Conservation (phyloP, 2,329 filamentous ascomycete genomes). For the Colletotrichum tanaceti region DNA sequence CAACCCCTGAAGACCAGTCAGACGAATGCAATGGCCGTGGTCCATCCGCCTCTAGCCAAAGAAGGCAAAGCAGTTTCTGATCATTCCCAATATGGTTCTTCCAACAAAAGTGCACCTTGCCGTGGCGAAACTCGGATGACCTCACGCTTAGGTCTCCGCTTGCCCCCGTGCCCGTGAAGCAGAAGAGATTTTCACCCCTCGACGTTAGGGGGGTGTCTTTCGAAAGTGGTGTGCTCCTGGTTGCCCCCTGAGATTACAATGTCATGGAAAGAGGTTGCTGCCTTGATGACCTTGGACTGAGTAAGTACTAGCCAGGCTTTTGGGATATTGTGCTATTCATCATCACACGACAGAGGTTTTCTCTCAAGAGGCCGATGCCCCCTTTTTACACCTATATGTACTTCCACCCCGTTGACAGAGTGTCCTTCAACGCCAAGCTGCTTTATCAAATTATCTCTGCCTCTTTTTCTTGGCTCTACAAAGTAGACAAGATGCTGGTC, state of each 20-base stretch:
- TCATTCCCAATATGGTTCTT: too few species aligned
- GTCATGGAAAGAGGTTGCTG: background rate
- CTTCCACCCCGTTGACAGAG: background rate
- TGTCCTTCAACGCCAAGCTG: background rate
- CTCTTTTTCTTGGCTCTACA: background rate
- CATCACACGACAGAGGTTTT: background rate
- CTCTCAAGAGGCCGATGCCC: background rate
- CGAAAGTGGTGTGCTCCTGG: background rate
- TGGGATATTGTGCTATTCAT: background rate
- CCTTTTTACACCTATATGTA: background rate
- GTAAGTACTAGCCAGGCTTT: background rate
- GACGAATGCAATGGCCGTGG: background rate
- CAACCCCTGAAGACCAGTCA: background rate
- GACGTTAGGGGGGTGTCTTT: background rate
- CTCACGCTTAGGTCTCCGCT: too few species aligned
- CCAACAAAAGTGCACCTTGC: background rate
- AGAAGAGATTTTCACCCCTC: background rate
- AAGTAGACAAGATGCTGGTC: background rate
- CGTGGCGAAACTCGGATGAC: background rate
- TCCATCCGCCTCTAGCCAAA: background rate
- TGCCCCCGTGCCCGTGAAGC: too few species aligned
- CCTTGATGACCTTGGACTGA: too few species aligned
- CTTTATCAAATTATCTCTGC: background rate
- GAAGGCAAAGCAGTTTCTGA: background rate
- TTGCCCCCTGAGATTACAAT: too few species aligned